phyloP scores from a whole-genome alignment of 352 stramenopile genomes.

The Lagenidium sp. region DNA sequence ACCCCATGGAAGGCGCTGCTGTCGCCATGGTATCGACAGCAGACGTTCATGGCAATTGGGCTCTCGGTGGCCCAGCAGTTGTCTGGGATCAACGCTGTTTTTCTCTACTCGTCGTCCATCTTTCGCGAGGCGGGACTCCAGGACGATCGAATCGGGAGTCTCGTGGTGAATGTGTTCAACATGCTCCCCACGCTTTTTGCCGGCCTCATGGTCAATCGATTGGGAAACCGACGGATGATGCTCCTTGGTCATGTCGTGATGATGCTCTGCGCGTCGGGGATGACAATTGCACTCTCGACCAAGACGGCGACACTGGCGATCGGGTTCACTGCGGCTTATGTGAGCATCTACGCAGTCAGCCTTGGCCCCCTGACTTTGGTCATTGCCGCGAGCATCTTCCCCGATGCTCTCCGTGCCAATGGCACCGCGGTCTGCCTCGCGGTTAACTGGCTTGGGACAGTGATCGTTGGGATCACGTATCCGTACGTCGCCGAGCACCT shows the following conservation, averaged over 20 bases:
- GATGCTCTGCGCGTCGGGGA: constrained; percentile 30
- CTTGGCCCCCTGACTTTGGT: constrained; percentile 58
- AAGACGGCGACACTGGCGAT: constrained; percentile 26
- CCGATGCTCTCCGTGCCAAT: constrained; percentile 35
- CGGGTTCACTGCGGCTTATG: constrained; percentile 46
- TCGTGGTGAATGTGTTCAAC: constrained; percentile 34
- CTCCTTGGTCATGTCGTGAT: constrained; percentile 28
- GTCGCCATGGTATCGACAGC: constrained; percentile 21
- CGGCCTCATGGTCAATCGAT: constrained; percentile 28
- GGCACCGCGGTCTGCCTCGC: constrained; percentile 29
- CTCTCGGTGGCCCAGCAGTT: constrained; percentile 37
- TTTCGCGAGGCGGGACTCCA: constrained; percentile 25
- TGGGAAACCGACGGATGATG: constrained; percentile 45
- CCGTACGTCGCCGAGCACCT: constrained; percentile 24
- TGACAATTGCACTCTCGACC: constrained; percentile 38
- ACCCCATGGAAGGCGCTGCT: constrained; percentile 23
- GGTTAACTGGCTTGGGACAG: constrained; percentile 32
- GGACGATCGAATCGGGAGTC: constrained; percentile 28
- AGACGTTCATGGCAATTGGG: constrained; percentile 31
- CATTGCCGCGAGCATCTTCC: constrained; percentile 45
- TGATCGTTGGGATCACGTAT: constrained; percentile 31
- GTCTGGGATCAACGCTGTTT: constrained; percentile 49
- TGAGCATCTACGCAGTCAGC: constrained; percentile 55
- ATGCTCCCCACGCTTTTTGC: constrained; percentile 24
- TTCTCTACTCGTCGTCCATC: constrained; percentile 39